These are phyloP conservation scores for Candida sonorensis DNA, from an alignment of 805 yeast species.

Conservation along the genomic window DNA sequence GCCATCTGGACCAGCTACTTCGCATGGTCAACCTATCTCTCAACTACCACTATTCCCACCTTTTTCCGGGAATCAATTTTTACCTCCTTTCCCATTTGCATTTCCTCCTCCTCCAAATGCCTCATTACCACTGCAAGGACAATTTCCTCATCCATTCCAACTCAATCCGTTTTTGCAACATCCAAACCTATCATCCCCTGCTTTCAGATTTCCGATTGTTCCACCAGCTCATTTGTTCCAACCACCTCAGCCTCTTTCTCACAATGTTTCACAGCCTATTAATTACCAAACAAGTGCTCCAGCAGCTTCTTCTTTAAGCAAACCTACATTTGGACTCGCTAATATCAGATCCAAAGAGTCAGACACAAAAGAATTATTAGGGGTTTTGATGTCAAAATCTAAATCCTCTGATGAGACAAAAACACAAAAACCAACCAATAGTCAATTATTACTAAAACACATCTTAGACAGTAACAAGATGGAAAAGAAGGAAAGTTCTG, in stretches of 20 bases:
- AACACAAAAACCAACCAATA: not conserved
- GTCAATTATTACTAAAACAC: no score
- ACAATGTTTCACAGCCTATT: constrained; percentile 4
- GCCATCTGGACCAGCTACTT: no score
- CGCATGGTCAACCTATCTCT: no score
- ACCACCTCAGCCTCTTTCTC: constrained; percentile 4
- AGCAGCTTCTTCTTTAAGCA: constrained; percentile 25
- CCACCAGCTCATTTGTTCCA: no score
- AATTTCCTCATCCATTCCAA: constrained; percentile 19
- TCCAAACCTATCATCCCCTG: constrained; percentile 1
- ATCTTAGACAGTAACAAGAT: no score
- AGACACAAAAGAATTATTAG: constrained; percentile 26
- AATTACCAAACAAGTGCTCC: constrained; percentile 19
- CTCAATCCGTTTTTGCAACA: constrained; percentile 13
- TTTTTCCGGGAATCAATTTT: constrained; percentile 6
- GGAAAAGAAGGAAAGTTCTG: no score
- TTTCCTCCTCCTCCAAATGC: constrained; percentile 7
- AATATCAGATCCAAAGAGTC: constrained; percentile 25
- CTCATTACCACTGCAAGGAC: constrained; percentile 12
- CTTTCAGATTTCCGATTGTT: no score
- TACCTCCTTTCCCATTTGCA: constrained; percentile 6
- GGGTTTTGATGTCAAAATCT: constrained; percentile 19
- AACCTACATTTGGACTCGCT: constrained; percentile 24
- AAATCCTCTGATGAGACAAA: not conserved
- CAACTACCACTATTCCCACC: constrained; percentile 6